Conservation (phyloP, 2,329 filamentous ascomycete species). For the Tolypocladium inflatum region DNA sequence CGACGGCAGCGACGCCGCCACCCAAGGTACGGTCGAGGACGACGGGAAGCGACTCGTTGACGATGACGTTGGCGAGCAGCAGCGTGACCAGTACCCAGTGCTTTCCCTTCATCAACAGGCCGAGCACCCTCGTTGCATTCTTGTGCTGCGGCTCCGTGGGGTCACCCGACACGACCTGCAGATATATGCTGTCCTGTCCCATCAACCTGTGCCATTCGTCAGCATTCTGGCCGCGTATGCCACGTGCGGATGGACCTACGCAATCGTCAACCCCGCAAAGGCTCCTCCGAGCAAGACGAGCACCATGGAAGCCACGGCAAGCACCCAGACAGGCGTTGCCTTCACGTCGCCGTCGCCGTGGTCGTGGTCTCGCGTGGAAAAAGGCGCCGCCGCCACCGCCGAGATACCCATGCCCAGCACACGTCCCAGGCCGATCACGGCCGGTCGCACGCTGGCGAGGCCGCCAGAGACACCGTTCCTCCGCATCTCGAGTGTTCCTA, state of each 20-base stretch:
- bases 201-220: conserved; percentile 35
- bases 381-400: conserved; percentile 37
- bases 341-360: conserved; percentile 38
- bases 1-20: conserved; percentile 86
- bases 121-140: conserved; percentile 73
- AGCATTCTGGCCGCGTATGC: not conserved
- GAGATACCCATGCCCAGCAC: conserved; percentile 39
- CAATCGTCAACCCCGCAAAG: conserved; percentile 90
- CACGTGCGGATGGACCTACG: conserved; percentile 38
- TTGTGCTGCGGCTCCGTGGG: conserved; percentile 76
- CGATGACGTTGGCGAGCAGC: conserved; percentile 91
- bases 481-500: conserved; percentile 13
- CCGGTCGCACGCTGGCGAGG: conserved; percentile 33
- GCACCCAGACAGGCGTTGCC: conserved; percentile 67
- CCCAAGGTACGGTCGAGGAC: conserved; percentile 89
- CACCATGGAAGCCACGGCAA: conserved; percentile 66
- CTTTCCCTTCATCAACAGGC: conserved; percentile 77
- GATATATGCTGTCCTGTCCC: conserved; percentile 86
- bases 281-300: conserved; percentile 84
- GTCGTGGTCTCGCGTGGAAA: conserved; percentile 23
- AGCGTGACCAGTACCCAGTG: conserved; percentile 97
- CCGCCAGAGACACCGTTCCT: conserved; percentile 15
- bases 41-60: conserved; percentile 93
- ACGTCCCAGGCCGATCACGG: conserved; percentile 41
- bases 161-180: conserved; percentile 86